Conservation (phyloP, 495 filamentous ascomycete genomes). For the Neurospora discreta region DNA sequence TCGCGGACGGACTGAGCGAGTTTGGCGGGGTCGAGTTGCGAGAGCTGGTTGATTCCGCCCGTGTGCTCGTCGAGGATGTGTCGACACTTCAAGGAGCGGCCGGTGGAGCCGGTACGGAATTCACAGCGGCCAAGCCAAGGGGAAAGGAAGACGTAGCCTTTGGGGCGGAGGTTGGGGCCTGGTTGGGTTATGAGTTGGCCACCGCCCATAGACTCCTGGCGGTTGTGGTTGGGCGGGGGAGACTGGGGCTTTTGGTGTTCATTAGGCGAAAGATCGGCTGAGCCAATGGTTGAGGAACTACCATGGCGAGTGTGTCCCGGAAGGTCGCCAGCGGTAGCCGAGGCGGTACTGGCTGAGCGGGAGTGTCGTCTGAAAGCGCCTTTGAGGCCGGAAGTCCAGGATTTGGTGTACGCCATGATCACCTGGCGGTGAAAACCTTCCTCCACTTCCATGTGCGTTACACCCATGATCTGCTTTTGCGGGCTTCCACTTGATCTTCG, state of each 20-base stretch:
- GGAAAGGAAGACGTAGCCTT: conserved; percentile 57
- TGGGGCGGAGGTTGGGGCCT: conserved; percentile 33
- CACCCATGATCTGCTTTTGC: neutral
- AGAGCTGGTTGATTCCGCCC: conserved; percentile 13
- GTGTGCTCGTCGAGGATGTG: conserved; percentile 44
- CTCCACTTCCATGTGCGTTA: conserved; percentile 2
- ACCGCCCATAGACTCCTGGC: neutral
- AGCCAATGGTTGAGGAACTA: conserved; percentile 25
- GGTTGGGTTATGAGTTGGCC: conserved; percentile 28
- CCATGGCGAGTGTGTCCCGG: conserved; percentile 20
- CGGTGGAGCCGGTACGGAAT: conserved; percentile 63
- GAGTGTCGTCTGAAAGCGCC: conserved; percentile 26
- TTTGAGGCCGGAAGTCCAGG: conserved; percentile 29
- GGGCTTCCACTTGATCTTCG: neutral
- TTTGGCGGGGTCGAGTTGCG: conserved; percentile 23
- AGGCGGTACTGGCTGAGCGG: conserved; percentile 9
- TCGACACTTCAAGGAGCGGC: conserved; percentile 66
- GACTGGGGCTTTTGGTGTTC: neutral
- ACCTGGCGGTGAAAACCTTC: conserved; percentile 38
- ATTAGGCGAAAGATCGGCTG: conserved; percentile 13
- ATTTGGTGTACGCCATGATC: conserved; percentile 38
- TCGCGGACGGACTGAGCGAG: conserved; percentile 24
- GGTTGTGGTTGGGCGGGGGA: conserved; percentile 7
- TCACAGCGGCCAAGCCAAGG: conserved; percentile 82
- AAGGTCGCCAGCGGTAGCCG: neutral